Evolutionary conservation across 495 filamentous ascomycete genomes (phyloP), one percentile per base, ranked within the genome.

Genomic region (Paragyromitra xinjiangensis): DNA sequence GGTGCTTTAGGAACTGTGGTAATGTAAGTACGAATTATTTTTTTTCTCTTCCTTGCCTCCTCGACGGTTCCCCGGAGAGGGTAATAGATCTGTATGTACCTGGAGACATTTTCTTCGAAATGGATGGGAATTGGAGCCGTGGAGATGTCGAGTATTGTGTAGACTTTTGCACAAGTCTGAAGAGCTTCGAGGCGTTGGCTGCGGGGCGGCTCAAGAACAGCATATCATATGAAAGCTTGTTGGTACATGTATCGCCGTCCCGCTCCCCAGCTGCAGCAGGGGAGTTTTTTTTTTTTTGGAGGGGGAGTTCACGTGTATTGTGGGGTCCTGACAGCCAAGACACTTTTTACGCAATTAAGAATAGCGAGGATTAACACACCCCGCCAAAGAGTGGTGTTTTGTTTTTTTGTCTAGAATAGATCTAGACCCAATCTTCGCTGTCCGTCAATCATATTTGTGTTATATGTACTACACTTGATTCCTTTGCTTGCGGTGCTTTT

Each of bases 1-100:
- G 94, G 94, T 14, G 90, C 86, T 55, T 63, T 72, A 16, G 75
- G 48, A 62, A 42, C 64, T 62, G 40, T 50, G 26, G 14, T 26
- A 50, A 34, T 5, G 29, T 34, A 11, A 50, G n/a, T 24, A 6
- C 5, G 19, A 11, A 61, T 62, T 16, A 1, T 37, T 34, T 11
- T 56, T 1, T 6, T 45, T 42, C 22, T 42, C 4, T 19, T 37
- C 22, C 61, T 26, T 56, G 11, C 12, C 1, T 22, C 39, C 61
- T 26, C 44, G n/a, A 34, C 14, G 51, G 53, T 24, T 48, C 12
- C 40, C 8, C n/a, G 4, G 19, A 14, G 72, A 50, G 19, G 45
- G 53, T 64, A 22, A 34, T 34, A 34, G 48, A n/a, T 51, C 48
- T 51, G 48, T 51, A n/a, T 29, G 3, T 63, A 78, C 77, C 77